Evolutionary conservation across 345 rosid species (phyloP).

Genomic region (Pistacia atlantica): DNA sequence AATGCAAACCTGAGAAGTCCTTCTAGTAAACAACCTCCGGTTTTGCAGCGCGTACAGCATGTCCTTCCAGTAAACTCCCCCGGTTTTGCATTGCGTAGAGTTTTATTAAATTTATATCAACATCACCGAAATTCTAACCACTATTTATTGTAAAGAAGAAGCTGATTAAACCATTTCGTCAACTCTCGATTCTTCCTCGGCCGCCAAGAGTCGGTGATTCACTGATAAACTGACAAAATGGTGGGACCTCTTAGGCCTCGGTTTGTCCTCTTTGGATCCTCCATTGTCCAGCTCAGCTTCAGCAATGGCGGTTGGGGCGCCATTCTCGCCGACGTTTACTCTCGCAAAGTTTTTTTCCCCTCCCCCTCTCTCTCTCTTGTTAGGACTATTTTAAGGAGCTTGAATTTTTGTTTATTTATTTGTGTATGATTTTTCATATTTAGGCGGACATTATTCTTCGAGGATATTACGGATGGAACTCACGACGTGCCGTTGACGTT

Average conservation of each 20-base stretch:
- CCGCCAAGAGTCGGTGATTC: neutral
- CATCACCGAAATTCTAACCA: no score
- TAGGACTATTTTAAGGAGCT: neutral
- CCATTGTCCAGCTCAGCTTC: slow-evolving; percentile 93
- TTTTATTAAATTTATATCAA: no score
- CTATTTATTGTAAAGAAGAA: no score
- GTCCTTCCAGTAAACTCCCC: no score
- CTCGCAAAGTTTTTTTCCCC: slow-evolving; percentile 65
- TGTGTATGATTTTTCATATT: neutral
- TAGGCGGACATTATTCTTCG: slow-evolving; percentile 89
- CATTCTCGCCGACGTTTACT: slow-evolving; percentile 79
- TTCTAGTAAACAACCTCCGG: no score
- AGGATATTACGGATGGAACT: slow-evolving; percentile 96
- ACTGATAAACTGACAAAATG: slow-evolving; percentile 31
- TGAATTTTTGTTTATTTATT: neutral
- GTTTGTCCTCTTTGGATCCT: slow-evolving; percentile 94
- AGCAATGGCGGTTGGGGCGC: slow-evolving; percentile 96
- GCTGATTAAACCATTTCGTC: no score
- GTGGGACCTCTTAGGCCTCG: slow-evolving; percentile 88
- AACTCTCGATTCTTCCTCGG: neutral
- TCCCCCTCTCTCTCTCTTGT: neutral
- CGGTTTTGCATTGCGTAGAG: no score
- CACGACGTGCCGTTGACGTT: slow-evolving; percentile 81
- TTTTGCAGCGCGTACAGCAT: no score
- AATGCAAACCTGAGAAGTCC: no score